Base-by-base conservation (phyloP, 306 rosid species). In the Ochetophila trinervis region DNA sequence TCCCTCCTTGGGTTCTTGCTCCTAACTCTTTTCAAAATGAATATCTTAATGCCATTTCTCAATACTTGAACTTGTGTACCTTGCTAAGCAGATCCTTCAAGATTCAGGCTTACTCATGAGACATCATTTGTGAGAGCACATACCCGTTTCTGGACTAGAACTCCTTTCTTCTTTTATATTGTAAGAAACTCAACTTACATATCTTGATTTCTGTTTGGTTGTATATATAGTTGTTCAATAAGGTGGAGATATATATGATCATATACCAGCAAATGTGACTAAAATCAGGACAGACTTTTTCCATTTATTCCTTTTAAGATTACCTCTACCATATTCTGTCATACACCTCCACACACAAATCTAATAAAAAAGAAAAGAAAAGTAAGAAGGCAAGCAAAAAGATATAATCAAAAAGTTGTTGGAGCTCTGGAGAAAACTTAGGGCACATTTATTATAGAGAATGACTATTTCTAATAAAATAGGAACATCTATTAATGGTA, bases 111-210 rank as follows among this genome's bases (percentile, higher is more conserved):
- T 75, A 78, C 94, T 70, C 98, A 84, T 36, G 88, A 93, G 78
- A 89, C 94, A 70, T 89, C 98, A 61, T 93, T 93, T 60, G 97
- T 89, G 48, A 82, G 83, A 84, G 89, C 89, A 12, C 98, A 93
- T 78, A 70, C 88, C 59, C 84, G 85, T 57, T 82, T 71, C 79
- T 89, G 97, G 98, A 84, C 89, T 7, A 80, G 62, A 74, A 74
- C 76, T 76, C 83, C 97, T 4, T 14, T 89, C 52, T 84, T 85
- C 67, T 93, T 86, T 70, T 93, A 87, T 64, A 34, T 93, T 67
- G 98, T 89, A 76, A 84, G 98, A 37, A 30, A 56, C n/a, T 71
- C 30, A 60, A 55, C 57, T 67, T 36, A 45, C 37, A 55, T 65
- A 4, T 63, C 60, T 66, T 53, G 59, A 14, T 7, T 48, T 65